Base-by-base conservation (phyloP, 345 rosid genomes). In the Pugionium dolabratum region DNA sequence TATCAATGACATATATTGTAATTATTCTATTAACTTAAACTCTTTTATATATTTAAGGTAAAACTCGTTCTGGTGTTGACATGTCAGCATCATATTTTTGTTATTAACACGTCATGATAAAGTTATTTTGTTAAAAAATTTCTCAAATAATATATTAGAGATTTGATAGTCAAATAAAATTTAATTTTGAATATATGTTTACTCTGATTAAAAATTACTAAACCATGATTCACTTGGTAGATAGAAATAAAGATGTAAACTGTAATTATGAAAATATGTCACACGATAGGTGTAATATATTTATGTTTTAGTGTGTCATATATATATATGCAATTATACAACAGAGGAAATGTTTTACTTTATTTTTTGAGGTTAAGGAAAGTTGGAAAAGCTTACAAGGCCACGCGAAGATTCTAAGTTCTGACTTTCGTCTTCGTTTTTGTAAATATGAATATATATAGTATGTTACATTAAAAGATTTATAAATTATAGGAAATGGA, bases 391-490 rank as follows among this genome's bases (percentile, higher is more conserved):
- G 76, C 76, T 73, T 73, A 52, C 26, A 65, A 66, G 37, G 61
- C 43, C 55, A 73, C 76, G 45, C 62, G 67, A 73, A 66, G 67
- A 73, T 73, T 73, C 71, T 41, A 64, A 57, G 11, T 33, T 43
- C 65, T 48, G 58, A 10, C 27, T 62, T 36, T 47, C 3, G 30
- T 39, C 47, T 53, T 53, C 30, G 39, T 33, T 54, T 43, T 54
- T 31, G 41, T 34, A 52, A 28, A 40, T 36, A 34, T 27, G 53
- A 29, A 53, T 48, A 35, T 11, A 7, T 25, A 36, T 37, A 30
- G 45, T 35, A 56, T 54, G 6, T 26, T 55, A 35, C 47, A 6
- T 57, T 41, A 4, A 3, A 48, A 49, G 7, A 43, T 5, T 45
- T 50, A 47, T 7, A 54, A 40, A 40, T 2, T 18, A 18, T 7